A percentile compares a stretch with the other conserved stretches of the same genome.
Conservation (phyloP, 257 asterid genomes). For the Fraxinus excelsior region DNA sequence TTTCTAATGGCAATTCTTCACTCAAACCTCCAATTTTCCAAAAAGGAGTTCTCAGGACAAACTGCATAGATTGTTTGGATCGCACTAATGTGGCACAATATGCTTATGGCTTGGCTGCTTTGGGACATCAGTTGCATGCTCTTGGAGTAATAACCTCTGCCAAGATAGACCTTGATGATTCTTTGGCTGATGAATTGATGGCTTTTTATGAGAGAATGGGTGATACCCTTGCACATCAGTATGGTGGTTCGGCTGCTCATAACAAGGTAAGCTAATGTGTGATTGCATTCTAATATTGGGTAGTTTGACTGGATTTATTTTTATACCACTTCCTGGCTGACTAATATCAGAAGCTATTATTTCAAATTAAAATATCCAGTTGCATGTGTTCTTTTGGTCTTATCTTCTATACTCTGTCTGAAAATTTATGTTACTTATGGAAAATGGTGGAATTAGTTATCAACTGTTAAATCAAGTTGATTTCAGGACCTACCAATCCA, state of each 20-base stretch:
- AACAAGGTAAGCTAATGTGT: conserved; percentile 67
- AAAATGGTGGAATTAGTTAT: conserved; percentile 4
- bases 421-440: conserved; percentile 4
- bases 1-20: conserved; percentile 44
- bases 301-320: neutral
- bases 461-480: conserved; percentile 2
- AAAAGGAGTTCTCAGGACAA: conserved; percentile 92
- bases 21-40: conserved; percentile 63
- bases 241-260: conserved; percentile 99
- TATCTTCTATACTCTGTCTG: neutral
- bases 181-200: conserved; percentile 94
- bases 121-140: conserved; percentile 83
- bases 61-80: conserved; percentile 98
- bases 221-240: conserved; percentile 98
- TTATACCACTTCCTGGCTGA: conserved; percentile 4
- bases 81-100: conserved; percentile 98
- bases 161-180: conserved; percentile 88
- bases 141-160: conserved; percentile 64
- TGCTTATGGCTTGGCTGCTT: conserved; percentile 93
- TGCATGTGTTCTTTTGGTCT: conserved; percentile 6
- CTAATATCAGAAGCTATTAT: conserved; percentile 18
- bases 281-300: conserved; percentile 7
- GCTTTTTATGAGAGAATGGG: conserved; percentile 95
- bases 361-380: conserved; percentile 14
- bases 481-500: neutral